Conservation (phyloP, 1,284 basidiomycete species). For the Ustilago crameri region DNA sequence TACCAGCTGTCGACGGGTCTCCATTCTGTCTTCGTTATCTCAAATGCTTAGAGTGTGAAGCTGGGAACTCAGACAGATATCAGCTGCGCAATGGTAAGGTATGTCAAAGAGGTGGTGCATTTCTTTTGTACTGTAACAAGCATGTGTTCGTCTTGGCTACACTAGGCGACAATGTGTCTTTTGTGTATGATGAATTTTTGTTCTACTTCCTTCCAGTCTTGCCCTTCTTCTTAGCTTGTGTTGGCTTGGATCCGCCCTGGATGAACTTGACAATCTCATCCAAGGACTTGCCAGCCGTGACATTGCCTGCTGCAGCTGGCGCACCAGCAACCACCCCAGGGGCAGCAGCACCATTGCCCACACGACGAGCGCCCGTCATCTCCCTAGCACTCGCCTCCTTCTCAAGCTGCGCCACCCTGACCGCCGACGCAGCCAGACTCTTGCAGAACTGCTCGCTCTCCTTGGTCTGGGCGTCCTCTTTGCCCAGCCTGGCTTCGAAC, state of each 20-base stretch:
- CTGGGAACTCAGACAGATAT: no score
- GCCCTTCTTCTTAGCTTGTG: slow-evolving; percentile 47
- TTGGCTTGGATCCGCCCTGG: slow-evolving; percentile 47
- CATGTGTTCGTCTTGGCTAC: not conserved
- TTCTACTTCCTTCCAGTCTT: slow-evolving; percentile 32
- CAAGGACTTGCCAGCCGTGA: slow-evolving; percentile 42
- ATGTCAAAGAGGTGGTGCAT: slow-evolving; percentile 29
- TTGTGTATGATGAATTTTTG: slow-evolving; percentile 9
- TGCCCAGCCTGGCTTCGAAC: slow-evolving; percentile 63
- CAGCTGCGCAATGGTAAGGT: not conserved
- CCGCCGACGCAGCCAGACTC: slow-evolving; percentile 62
- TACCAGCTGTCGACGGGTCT: no score
- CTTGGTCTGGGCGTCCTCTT: slow-evolving; percentile 65
- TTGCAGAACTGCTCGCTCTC: slow-evolving; percentile 64
- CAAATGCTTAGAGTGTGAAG: no score
- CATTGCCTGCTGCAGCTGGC: slow-evolving; percentile 2
- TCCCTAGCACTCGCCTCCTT: slow-evolving; percentile 47
- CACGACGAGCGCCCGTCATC: slow-evolving; percentile 13
- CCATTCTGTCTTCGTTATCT: no score
- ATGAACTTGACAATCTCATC: slow-evolving; percentile 65
- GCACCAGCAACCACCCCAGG: not conserved
- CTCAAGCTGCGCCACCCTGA: slow-evolving; percentile 63
- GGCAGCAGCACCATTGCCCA: slow-evolving; percentile 14
- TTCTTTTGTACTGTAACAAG: slow-evolving; percentile 6
- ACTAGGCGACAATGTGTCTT: no score